These are phyloP conservation scores for Cephaloascus albidus DNA, from an alignment of 805 yeast genomes.

Conservation along the genomic window DNA sequence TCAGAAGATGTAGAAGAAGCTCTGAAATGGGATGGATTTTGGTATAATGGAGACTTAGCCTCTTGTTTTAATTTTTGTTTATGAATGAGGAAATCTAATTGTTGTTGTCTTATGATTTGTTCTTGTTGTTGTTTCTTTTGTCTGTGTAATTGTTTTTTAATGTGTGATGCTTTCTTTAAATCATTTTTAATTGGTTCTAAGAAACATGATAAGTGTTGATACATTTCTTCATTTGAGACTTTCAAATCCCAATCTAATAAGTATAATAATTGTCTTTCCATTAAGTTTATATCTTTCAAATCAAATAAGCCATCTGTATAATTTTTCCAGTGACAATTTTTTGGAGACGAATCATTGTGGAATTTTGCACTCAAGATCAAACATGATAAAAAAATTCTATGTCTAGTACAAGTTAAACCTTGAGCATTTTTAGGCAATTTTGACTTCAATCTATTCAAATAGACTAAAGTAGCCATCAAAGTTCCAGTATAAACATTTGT, in stretches of 20 bases:
- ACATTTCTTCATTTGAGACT: conserved; percentile 34
- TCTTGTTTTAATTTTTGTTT: neutral
- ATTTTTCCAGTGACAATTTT: conserved; percentile 71
- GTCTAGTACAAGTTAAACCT: conserved; percentile 74
- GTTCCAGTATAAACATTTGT: conserved; percentile 80
- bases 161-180: conserved; percentile 21
- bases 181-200: conserved; percentile 41
- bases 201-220: conserved; percentile 29
- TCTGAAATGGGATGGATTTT: neutral
- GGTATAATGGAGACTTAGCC: neutral
- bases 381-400: conserved; percentile 68
- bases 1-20: neutral
- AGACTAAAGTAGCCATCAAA: conserved; percentile 61
- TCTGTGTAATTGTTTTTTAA: conserved; percentile 19
- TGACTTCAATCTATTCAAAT: conserved; percentile 49
- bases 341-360: conserved; percentile 73
- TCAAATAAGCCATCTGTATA: conserved; percentile 69
- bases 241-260: conserved; percentile 64
- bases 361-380: conserved; percentile 63
- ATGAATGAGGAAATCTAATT: too few relatives aligned
- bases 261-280: conserved; percentile 70
- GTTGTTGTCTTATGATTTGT: conserved; percentile 7
- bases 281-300: conserved; percentile 60
- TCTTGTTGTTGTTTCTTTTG: conserved; percentile 10
- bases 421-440: conserved; percentile 63